These are phyloP conservation scores for Diaporthe caulivora DNA, from an alignment of 2,329 filamentous ascomycete genomes.

Conservation along the genomic window DNA sequence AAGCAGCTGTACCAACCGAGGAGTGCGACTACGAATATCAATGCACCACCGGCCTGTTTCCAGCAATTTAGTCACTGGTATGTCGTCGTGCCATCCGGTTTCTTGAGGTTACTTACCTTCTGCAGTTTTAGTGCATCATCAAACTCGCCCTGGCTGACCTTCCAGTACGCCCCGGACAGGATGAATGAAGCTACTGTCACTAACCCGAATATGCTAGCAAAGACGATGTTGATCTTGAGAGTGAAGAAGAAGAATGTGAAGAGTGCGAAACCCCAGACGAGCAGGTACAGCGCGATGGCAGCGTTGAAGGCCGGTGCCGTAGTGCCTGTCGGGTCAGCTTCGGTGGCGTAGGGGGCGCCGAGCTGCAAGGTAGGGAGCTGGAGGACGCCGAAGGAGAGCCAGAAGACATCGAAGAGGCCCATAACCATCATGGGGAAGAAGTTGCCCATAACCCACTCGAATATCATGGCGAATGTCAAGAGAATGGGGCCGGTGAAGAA, in stretches of 20 bases:
- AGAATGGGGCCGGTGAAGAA: constrained; percentile 60
- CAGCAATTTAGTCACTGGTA: neutral
- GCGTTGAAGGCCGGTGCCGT: constrained; percentile 60
- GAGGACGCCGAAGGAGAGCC: constrained; percentile 64
- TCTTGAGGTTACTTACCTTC: constrained; percentile 51
- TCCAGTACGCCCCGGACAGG: constrained; percentile 62
- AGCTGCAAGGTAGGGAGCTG: constrained; percentile 63
- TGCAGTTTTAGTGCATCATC: constrained; percentile 56
- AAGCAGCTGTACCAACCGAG: constrained; percentile 67
- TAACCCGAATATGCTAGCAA: constrained; percentile 61
- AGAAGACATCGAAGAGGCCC: constrained; percentile 60
- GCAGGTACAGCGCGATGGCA: constrained; percentile 60
- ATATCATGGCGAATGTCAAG: constrained; percentile 59
- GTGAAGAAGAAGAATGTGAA: constrained; percentile 65
- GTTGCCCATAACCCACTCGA: constrained; percentile 66
- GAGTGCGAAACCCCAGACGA: constrained; percentile 66
- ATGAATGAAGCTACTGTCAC: constrained; percentile 60
- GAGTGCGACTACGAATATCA: constrained; percentile 59
- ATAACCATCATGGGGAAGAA: constrained; percentile 66
- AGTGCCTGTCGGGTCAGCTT: constrained; percentile 57
- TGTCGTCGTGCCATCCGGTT: neutral
- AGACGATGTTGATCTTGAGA: constrained; percentile 62
- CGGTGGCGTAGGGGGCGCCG: constrained; percentile 56
- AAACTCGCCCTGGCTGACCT: constrained; percentile 57
- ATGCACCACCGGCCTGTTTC: constrained; percentile 51